These are phyloP conservation scores for Colletotrichum musicola DNA, from an alignment of 2,329 filamentous ascomycete genomes.

Conservation along the genomic window DNA sequence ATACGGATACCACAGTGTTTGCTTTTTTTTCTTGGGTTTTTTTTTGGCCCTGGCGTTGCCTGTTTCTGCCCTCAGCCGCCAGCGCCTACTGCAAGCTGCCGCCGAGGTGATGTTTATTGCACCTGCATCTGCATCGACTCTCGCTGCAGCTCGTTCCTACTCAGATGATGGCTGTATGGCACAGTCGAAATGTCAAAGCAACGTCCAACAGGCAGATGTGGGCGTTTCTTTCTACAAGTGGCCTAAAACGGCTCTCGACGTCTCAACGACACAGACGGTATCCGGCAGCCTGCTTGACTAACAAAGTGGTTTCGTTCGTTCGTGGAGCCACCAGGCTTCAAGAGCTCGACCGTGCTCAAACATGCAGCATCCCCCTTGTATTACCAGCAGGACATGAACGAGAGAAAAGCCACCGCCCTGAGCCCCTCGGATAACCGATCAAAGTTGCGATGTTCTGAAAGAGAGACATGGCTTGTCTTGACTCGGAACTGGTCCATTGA, in stretches of 20 bases:
- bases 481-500: conserved; percentile 9
- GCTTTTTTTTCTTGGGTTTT: background rate
- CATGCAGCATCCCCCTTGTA: conserved; percentile 14
- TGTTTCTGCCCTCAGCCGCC: conserved; percentile 19
- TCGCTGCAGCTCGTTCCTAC: background rate
- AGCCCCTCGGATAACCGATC: conserved; percentile 16
- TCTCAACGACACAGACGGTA: background rate
- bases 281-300: background rate
- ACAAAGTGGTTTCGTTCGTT: background rate
- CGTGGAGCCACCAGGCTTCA: background rate
- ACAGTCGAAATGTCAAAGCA: background rate
- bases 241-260: background rate
- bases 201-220: background rate
- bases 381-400: background rate
- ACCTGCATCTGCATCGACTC: conserved; percentile 1
- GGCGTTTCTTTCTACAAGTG: background rate
- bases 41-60: conserved; percentile 3
- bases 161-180: background rate
- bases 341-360: background rate
- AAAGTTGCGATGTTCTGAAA: conserved; percentile 18
- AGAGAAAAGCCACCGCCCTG: conserved; percentile 18
- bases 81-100: conserved; percentile 27
- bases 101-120: background rate
- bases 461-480: conserved; percentile 31
- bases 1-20: conserved; percentile 17